phyloP scores from a whole-genome alignment of 73 alveolate species.

The Paramecium primaurelia region DNA sequence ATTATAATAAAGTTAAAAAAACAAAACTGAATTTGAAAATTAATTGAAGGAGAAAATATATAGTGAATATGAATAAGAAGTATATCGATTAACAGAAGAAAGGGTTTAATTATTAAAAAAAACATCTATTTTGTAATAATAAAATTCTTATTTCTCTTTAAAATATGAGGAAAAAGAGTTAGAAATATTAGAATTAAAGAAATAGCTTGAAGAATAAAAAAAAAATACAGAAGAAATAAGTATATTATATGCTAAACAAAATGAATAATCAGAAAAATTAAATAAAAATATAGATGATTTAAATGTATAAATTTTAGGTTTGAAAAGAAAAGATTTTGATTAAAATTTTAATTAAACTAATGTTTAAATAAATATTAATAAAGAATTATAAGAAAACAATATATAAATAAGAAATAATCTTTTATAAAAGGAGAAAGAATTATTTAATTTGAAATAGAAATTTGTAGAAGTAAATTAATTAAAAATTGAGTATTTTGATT shows the following conservation, averaged over 20 bases:
- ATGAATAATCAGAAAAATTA: not conserved
- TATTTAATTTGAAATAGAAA: not conserved
- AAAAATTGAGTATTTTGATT: not conserved
- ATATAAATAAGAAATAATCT: not conserved
- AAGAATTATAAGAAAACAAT: not conserved
- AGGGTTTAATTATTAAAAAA: not conserved
- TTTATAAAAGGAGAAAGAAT: not conserved
- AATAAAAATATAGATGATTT: not conserved
- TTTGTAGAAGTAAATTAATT: slow-evolving; percentile 26
- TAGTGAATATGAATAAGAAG: not conserved
- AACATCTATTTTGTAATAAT: not conserved
- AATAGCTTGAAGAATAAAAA: not conserved
- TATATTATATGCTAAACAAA: not conserved
- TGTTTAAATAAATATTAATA: not conserved
- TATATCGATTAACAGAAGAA: not conserved
- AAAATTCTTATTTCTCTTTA: not conserved
- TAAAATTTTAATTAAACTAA: not conserved
- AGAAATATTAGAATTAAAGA: not conserved
- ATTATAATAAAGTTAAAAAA: not conserved
- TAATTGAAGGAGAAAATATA: not conserved
- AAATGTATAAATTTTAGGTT: not conserved
- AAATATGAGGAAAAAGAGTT: not conserved
- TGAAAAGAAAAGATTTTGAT: slow-evolving; percentile 16
- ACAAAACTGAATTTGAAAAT: not conserved
- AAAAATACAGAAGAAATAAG: not conserved